These are phyloP conservation scores for Saxophila tyrrhenica DNA, from an alignment of 495 filamentous ascomycete genomes.

Conservation along the genomic window DNA sequence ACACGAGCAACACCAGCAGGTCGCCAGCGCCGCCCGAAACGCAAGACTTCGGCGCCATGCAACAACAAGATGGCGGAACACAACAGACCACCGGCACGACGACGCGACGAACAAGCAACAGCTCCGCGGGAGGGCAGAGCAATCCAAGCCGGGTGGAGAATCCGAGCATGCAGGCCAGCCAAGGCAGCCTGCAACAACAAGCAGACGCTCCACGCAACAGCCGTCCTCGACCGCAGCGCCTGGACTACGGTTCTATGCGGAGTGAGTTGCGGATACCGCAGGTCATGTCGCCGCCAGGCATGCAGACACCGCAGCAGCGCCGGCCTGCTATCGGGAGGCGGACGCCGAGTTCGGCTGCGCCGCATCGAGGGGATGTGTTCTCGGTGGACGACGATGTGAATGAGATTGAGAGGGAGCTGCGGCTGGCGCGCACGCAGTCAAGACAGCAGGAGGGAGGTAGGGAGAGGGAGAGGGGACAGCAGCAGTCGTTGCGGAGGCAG, in stretches of 20 bases:
- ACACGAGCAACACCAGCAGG: no score
- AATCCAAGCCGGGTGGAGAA: background rate
- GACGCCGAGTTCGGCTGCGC: constrained; percentile 60
- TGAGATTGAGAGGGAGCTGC: constrained; percentile 60
- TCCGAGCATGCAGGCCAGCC: constrained; percentile 8
- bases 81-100: background rate
- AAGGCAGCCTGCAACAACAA: background rate
- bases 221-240: constrained; percentile 4
- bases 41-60: background rate
- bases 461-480: constrained; percentile 17
- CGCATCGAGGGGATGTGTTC: constrained; percentile 76
- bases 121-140: constrained; percentile 3
- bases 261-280: background rate
- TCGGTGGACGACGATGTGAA: constrained; percentile 83
- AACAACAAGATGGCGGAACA: background rate
- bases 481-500: constrained; percentile 34
- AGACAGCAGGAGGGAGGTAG: constrained; percentile 7
- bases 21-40: no score
- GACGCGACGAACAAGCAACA: constrained; percentile 11
- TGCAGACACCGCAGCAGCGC: constrained; percentile 23
- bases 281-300: background rate
- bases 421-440: constrained; percentile 6
- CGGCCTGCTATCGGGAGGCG: constrained; percentile 62
- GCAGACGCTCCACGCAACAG: constrained; percentile 1
- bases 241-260: background rate